Evolutionary conservation across 2,329 filamentous ascomycete genomes (phyloP), one percentile per base, ranked within the genome.

Genomic region (Rutstroemia sp.): DNA sequence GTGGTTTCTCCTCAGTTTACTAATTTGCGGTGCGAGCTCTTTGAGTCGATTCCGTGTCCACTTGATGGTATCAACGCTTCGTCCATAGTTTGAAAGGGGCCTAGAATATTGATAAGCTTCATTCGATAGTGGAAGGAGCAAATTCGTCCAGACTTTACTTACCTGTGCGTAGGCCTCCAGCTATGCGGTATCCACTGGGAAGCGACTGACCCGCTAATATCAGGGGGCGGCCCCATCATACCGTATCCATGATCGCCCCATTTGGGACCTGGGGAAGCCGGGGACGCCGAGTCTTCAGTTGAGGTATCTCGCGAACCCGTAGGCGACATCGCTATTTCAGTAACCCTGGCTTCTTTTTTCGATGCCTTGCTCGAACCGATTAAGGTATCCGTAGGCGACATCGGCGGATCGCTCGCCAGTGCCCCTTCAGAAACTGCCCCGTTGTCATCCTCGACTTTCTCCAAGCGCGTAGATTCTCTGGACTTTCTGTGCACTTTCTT

Each of bases 31-130:
- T 6, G 62, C 63, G 9, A 72, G 56, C 51, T 66, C 62, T 52
- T 68, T 70, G 19, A 72, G 56, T 14, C 65, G 65, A 51, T 61
- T 65, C 4, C 70, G 63, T 7, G 69, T 69, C 69, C 69, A 72
- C 62, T 70, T 70, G 51, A 72, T 72, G 0, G 70, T 71, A 52
- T 72, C 70, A 38, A 71, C 70, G 44, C 68, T 66, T 49, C 67
- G 64, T 14, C 67, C 67, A 58, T 66, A 68, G 45, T 71, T 71
- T n/a, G 69, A 67, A 19, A 71, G 64, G 7, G 70, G 70, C 23
- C 70, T 65, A 62, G 10, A 5, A 34, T 34, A 12, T 4, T 34
- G 10, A 1, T 12, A 34, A 34, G 30, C 30, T 12, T 34, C 30
- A 34, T 34, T 14, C 30, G 12, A 34, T 34, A 34, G 12, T 12